phyloP scores from a whole-genome alignment of 768 basidiomycete species.

The Boletus speciosus region DNA sequence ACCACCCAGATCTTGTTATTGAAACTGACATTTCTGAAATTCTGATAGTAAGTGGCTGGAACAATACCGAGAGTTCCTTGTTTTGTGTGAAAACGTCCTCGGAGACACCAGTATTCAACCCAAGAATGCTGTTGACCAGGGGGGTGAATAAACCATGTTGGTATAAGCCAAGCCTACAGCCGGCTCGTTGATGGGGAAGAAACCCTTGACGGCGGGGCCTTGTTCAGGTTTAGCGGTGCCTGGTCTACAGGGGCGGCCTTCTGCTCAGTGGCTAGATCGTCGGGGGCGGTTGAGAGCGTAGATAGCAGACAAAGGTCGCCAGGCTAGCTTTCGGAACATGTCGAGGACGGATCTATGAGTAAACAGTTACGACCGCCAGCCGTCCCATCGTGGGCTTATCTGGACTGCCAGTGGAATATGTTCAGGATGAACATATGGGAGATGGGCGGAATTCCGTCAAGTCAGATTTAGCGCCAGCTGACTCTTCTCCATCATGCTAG shows the following conservation, averaged over 20 bases:
- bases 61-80: slow-evolving; percentile 51
- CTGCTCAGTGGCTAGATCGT: not conserved
- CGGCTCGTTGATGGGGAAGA: slow-evolving; percentile 59
- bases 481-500: slow-evolving; percentile 13
- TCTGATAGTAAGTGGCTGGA: slow-evolving; percentile 61
- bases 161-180: slow-evolving; percentile 44
- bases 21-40: slow-evolving; percentile 58
- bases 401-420: not conserved
- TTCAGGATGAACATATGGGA: not conserved
- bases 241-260: not conserved
- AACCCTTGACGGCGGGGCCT: slow-evolving; percentile 48
- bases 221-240: slow-evolving; percentile 38
- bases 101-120: not conserved
- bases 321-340: not conserved
- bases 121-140: not conserved
- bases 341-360: not conserved
- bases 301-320: not conserved
- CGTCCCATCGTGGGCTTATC: not conserved
- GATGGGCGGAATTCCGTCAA: not conserved
- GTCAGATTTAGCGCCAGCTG: not conserved
- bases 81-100: slow-evolving; percentile 46
- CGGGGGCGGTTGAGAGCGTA: not conserved
- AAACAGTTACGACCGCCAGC: not conserved
- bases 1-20: slow-evolving; percentile 76
- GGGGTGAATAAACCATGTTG: slow-evolving; percentile 13